Evolutionary conservation across 2,329 filamentous ascomycete genomes (phyloP), one percentile per base, ranked within the genome.

Genomic region (Onygenales sp.): DNA sequence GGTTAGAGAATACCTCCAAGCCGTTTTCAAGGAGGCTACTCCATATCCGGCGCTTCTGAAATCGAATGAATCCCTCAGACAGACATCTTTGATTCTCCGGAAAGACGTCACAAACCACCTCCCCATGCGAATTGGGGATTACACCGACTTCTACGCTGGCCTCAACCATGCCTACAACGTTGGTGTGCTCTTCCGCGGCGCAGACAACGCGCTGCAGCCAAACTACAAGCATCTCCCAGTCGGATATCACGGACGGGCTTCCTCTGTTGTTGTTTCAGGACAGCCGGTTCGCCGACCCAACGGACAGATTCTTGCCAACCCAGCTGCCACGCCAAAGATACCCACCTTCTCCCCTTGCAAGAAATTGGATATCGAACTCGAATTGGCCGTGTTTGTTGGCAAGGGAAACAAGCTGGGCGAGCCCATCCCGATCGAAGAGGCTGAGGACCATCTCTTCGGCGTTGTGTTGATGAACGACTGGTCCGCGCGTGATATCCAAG

Each of bases 391-490:
- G 43, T 88, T 92, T 61, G 76, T 93, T 5, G 82, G 80, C 66
- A 80, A 72, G 47, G 73, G 77, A 0, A 90, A 87, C 62, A 68
- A 76, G 1, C 74, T 89, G 63, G 87, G 87, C 6, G 72, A 78
- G 52, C 78, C 82, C 0, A 76, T 93, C 17, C 69, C 75, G 0
- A 78, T 91, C 21, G 70, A 73, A 2, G 72, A 84, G 44, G 88
- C 88, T 0, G 82, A 84, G 51, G 79, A 87, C 14, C 77, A 83
- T 61, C 77, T 94, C 32, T 93, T 93, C 63, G 89, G 89, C 11
- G 77, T 89, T 31, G 88, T 93, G 0, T 70, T 94, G 54, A 80
- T 94, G 76, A 94, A 94, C 61, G 89, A 94, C 69, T 94, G 89
- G 89, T 89, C 84, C 52, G 88, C 88, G 4, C 76, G 88, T 58